phyloP scores from a whole-genome alignment of 1,284 basidiomycete species.

The Ganoderma meredithae region DNA sequence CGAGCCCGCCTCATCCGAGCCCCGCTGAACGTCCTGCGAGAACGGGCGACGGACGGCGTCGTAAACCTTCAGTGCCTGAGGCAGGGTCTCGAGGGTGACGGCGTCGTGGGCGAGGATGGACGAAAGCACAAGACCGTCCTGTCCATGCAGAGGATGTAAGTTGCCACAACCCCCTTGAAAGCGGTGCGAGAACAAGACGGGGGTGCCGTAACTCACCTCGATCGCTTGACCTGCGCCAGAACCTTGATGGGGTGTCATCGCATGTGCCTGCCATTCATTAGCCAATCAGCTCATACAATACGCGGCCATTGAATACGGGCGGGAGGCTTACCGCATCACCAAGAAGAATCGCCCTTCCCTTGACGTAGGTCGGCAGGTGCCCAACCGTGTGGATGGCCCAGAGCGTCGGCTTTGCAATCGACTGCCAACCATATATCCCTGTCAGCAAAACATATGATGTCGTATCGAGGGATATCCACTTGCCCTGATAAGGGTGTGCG shows the following conservation, averaged over 20 bases:
- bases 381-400: slow-evolving; percentile 45
- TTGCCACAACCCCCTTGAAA: background rate
- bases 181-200: background rate
- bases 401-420: slow-evolving; percentile 39
- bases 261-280: slow-evolving; percentile 45
- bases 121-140: slow-evolving; percentile 47
- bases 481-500: background rate
- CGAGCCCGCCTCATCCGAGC: slow-evolving; percentile 23
- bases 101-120: slow-evolving; percentile 42
- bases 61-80: slow-evolving; percentile 44
- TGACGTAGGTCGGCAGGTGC: slow-evolving; percentile 37
- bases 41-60: slow-evolving; percentile 47
- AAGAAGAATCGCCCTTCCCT: slow-evolving; percentile 41
- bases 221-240: slow-evolving; percentile 51
- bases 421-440: slow-evolving; percentile 23
- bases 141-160: background rate
- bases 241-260: slow-evolving; percentile 49
- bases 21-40: slow-evolving; percentile 27
- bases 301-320: background rate
- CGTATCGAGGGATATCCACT: background rate
- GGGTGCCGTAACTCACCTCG: slow-evolving; percentile 36
- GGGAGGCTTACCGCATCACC: slow-evolving; percentile 44
- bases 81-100: slow-evolving; percentile 38
- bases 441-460: slow-evolving; percentile 30
- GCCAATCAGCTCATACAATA: background rate